These are phyloP conservation scores for Colletotrichum tofieldiae DNA, from an alignment of 2,329 filamentous ascomycete genomes.

Conservation along the genomic window DNA sequence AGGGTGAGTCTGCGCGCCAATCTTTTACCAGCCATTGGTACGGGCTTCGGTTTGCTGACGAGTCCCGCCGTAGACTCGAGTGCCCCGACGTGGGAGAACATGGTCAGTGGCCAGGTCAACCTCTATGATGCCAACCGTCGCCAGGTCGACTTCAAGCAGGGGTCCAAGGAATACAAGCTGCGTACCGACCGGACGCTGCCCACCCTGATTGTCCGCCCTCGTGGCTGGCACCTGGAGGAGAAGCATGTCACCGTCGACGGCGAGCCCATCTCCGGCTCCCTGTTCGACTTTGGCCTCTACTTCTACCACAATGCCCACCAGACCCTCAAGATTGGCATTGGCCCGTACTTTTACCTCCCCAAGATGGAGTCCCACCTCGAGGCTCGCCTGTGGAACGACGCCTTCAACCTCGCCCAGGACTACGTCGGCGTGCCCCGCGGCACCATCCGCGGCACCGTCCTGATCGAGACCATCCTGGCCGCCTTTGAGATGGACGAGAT, in stretches of 20 bases:
- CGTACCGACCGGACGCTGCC: slow-evolving; percentile 88
- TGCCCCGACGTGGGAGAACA: slow-evolving; percentile 98
- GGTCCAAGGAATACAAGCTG: slow-evolving; percentile 96
- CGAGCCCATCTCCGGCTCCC: slow-evolving; percentile 90
- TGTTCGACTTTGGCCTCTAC: slow-evolving; percentile 99
- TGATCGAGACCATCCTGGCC: slow-evolving; percentile 98
- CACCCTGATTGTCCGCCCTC: slow-evolving; percentile 93
- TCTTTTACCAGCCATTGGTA: not conserved
- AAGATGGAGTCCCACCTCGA: slow-evolving; percentile 99
- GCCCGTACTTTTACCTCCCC: slow-evolving; percentile 97
- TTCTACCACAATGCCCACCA: slow-evolving; percentile 99
- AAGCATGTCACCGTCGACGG: slow-evolving; percentile 98
- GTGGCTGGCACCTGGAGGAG: slow-evolving; percentile 98
- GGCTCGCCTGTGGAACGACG: slow-evolving; percentile 98
- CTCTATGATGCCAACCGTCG: slow-evolving; percentile 95
- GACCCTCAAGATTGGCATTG: slow-evolving; percentile 85
- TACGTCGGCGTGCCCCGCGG: slow-evolving; percentile 90
- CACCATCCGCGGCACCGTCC: slow-evolving; percentile 93
- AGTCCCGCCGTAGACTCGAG: slow-evolving; percentile 78
- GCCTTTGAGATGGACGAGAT: slow-evolving; percentile 99
- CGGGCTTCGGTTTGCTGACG: slow-evolving; percentile 12
- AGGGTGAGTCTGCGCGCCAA: slow-evolving; percentile 71
- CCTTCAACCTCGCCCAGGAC: slow-evolving; percentile 96
- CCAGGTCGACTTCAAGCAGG: slow-evolving; percentile 97
- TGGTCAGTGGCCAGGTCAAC: slow-evolving; percentile 98